Percentiles rank a stretch among this genome's conserved stretches.
phyloP scores from a whole-genome alignment of 306 rosid genomes.

The Canavalia gladiata region DNA sequence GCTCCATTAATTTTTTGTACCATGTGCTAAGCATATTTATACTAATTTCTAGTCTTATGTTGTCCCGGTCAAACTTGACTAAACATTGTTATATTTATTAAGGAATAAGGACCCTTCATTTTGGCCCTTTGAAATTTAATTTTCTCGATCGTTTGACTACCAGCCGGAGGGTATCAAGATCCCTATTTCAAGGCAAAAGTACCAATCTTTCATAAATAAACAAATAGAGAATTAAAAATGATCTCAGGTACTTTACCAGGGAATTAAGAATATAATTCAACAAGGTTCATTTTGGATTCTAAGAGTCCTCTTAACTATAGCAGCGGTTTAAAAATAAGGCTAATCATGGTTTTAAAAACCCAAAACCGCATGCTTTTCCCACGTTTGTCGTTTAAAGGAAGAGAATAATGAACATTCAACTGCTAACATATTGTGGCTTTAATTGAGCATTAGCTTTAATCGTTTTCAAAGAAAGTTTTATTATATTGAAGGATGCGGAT shows the following conservation, averaged over 20 bases:
- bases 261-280: constrained; percentile 37
- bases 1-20: constrained; percentile 19
- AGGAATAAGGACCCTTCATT: constrained; percentile 39
- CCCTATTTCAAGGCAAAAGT: constrained; percentile 61
- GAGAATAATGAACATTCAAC: constrained; percentile 53
- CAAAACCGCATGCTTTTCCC: constrained; percentile 63
- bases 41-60: constrained; percentile 29
- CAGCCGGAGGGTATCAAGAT: constrained; percentile 41
- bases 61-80: constrained; percentile 49
- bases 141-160: constrained; percentile 46
- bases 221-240: constrained; percentile 35
- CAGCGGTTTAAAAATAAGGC: constrained; percentile 38
- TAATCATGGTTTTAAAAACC: constrained; percentile 58
- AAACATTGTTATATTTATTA: constrained; percentile 31
- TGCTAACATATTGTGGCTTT: constrained; percentile 41
- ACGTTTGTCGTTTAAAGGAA: constrained; percentile 68
- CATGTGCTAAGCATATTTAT: constrained; percentile 3
- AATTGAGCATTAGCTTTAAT: constrained; percentile 45
- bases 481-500: constrained; percentile 42
- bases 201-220: constrained; percentile 18
- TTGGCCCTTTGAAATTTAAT: constrained; percentile 18
- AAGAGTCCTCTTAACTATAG: constrained; percentile 26
- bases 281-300: constrained; percentile 33
- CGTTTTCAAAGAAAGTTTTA: constrained; percentile 9
- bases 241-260: constrained; percentile 36